Evolutionary conservation across 129 eudicot genomes (phyloP).

Genomic region (Flaveria linearis): DNA sequence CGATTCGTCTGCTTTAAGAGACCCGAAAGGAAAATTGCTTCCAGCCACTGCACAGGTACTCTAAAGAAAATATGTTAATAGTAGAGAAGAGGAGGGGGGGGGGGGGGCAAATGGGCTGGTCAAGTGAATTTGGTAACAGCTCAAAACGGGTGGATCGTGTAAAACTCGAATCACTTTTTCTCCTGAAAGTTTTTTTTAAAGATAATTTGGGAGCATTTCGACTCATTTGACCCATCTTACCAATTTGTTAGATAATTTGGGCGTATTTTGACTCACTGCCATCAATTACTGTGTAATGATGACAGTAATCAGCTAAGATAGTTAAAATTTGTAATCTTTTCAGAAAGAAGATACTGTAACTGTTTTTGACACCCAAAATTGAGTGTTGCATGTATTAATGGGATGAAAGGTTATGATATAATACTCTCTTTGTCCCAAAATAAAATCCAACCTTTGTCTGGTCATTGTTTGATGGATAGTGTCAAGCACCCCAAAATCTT

Average conservation of each 20-base stretch:
- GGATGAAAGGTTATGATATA: not conserved
- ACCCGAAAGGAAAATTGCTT: conserved; percentile 75
- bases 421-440: not conserved
- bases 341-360: not conserved
- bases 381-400: not conserved
- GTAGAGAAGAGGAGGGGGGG: not conserved
- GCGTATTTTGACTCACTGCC: not conserved
- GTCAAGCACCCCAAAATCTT: too few species aligned
- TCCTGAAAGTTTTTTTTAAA: not conserved
- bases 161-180: not conserved
- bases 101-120: not conserved
- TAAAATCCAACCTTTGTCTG: not conserved
- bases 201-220: not conserved
- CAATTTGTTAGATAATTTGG: not conserved
- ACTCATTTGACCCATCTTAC: not conserved
- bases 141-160: not conserved
- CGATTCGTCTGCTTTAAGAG: conserved; percentile 89
- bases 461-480: too few species aligned
- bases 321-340: not conserved
- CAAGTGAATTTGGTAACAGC: not conserved
- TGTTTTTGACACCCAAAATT: not conserved
- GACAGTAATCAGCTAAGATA: not conserved
- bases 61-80: conserved; percentile 4
- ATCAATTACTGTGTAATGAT: not conserved
- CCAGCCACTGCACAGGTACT: conserved; percentile 94